Evolutionary conservation across 208 protist genomes (phyloP), one percentile per base, ranked within the genome.

Genomic region (Leishmania aethiopica): DNA sequence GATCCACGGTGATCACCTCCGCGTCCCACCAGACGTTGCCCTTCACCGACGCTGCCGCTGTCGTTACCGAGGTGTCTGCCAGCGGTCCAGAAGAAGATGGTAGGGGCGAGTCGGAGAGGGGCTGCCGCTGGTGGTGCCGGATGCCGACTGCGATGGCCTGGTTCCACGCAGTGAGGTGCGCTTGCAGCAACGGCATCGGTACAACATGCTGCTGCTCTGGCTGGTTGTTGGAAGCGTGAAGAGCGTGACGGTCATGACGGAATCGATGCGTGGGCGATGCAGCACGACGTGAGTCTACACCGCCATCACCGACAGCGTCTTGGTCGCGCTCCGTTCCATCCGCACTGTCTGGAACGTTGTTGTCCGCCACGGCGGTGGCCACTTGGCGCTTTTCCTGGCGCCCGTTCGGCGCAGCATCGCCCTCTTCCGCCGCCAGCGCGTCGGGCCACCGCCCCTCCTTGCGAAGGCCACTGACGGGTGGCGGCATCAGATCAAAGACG

Each of bases 1-100:
- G 94, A 76, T 96, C 87, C 11, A 96, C 94, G 47, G 89, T 91
- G 79, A 96, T 89, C 17, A 95, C 91, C 72, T 94, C 91, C 51
- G 91, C 89, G 53, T 81, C 90, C 91, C 92, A 97, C 47, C 93
- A 59, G 47, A 71, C 32, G 8, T 79, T 15, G 6, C 10, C 22
- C 47, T 40, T 57, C 73, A 28, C 35, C 51, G 25, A 13, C 13
- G n/a, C 74, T 22, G 60, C 37, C 51, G 72, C 49, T 51, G 49
- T 49, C 37, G 40, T 2, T 11, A 76, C 4, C 40, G 57, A 67
- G 35, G 51, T 25, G 47, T 10, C 51, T 62, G 49, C 51, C 2
- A 10, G 51, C 2, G 73, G 47, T 28, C 40, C 53, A 45, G n/a
- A 8, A 17, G 6, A 57, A 62, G 73, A 37, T 77, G 19, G 32